Base-by-base conservation (phyloP, 2,329 filamentous ascomycete genomes). In the Davidsoniella neocaledoniae region DNA sequence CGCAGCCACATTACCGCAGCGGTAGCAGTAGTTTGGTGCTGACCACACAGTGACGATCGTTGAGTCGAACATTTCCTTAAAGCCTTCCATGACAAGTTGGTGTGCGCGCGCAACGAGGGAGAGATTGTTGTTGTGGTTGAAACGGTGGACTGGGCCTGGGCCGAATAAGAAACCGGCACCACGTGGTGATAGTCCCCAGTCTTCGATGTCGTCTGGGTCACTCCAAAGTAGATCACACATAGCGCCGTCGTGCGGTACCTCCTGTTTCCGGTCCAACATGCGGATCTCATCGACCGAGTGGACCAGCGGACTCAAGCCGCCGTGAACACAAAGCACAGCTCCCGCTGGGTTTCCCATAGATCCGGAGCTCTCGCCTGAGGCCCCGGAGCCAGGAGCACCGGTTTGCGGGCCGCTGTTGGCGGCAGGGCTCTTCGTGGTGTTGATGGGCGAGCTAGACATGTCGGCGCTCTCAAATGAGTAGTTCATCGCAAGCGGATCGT, bases 161-260 rank as follows among this genome's bases (percentile, higher is more conserved):
- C 91, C 91, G 57, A 98, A 98, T 10, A 96, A 72, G 68, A 95
- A 98, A 1, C 91, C 91, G 0, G 91, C 91, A 8, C 91, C 91
- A 37, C 90, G 86, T 0, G 91, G 91, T 1, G 86, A 94, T 5
- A 96, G 69, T 9, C 88, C 90, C 91, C 91, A 98, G 53, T 88
- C 90, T 61, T 95, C 88, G 55, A 95, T 94, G 58, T 98, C 91
- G 63, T 98, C 91, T 0, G 91, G 91, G 60, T 98, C 91, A 0
- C 87, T 95, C 91, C 91, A 98, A 2, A 98, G 74, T 1, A 98
- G 73, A 64, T 98, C 91, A 66, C 91, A 98, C 91, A 98, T 98
- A 61, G 91, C 87, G 50, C 91, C 91, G 68, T 98, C 91, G 61
- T 98, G 91, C 0, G 91, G 91, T 0, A 98, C 91, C 67, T 98